A percentile compares a stretch with the other conserved stretches of the same genome.
Conservation (phyloP, 768 basidiomycete species). For the Lentinula raphanica region DNA sequence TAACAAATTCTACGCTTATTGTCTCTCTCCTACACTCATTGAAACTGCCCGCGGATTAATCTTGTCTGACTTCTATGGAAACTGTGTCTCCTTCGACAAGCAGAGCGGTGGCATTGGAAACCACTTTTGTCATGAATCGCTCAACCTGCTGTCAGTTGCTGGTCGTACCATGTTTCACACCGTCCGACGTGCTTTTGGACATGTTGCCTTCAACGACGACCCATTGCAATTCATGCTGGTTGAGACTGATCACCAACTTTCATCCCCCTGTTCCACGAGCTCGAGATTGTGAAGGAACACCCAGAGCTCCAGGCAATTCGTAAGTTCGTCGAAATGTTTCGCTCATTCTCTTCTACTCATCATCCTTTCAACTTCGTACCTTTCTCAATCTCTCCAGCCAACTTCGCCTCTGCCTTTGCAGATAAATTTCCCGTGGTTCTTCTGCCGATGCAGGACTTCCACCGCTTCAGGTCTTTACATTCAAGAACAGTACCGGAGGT, state of each 20-base stretch:
- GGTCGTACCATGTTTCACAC: slow-evolving; percentile 74
- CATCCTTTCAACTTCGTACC: too few species aligned
- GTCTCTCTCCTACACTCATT: slow-evolving; percentile 72
- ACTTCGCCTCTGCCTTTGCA: slow-evolving; percentile 68
- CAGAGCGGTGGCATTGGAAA: slow-evolving; percentile 69
- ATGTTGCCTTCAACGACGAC: slow-evolving; percentile 74
- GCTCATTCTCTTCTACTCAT: too few species aligned
- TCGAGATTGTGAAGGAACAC: slow-evolving; percentile 52
- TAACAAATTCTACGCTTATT: slow-evolving; percentile 79
- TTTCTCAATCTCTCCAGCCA: too few species aligned
- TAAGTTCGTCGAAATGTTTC: too few species aligned
- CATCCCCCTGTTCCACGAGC: slow-evolving; percentile 81
- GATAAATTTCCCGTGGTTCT: slow-evolving; percentile 73
- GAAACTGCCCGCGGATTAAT: slow-evolving; percentile 69
- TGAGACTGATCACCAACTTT: slow-evolving; percentile 88
- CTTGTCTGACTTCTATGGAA: slow-evolving; percentile 80
- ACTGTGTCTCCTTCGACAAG: slow-evolving; percentile 62
- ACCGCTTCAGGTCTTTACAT: slow-evolving; percentile 81
- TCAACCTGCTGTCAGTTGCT: slow-evolving; percentile 61
- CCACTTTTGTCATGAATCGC: slow-evolving; percentile 9
- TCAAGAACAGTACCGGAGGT: slow-evolving; percentile 73
- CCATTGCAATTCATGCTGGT: slow-evolving; percentile 75
- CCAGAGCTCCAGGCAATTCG: slow-evolving; percentile 62
- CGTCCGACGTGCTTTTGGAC: slow-evolving; percentile 65
- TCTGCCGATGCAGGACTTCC: slow-evolving; percentile 76